Base-by-base conservation (phyloP, 345 rosid genomes). In the Turnera subulata region DNA sequence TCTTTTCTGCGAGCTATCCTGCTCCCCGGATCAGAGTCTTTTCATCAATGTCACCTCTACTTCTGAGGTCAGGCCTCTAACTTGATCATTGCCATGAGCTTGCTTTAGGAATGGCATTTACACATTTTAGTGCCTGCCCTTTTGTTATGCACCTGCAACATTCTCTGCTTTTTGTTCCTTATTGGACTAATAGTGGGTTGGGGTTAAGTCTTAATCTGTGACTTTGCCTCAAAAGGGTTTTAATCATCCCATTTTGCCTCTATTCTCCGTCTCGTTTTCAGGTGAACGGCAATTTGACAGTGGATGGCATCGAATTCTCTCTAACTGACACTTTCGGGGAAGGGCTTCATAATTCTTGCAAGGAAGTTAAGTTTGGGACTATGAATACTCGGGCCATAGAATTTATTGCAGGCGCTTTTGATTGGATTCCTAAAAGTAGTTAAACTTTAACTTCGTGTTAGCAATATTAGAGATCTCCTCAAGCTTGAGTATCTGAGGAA, bases 21-120 rank as follows among this genome's bases (percentile, higher is more conserved):
- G 70, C 48, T 66, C 70, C 11, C 54, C 64, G 4, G 45, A 66
- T 58, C 70, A 66, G 51, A 66, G 70, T 37, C 59, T 66, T 37
- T 66, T 66, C 70, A 66, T 66, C 64, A 66, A 66, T 24, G 70
- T 66, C 39, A 58, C 70, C n/a, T 58, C 64, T 35, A 66, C 48
- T 23, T n/a, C 59, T 17, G 54, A 58, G 70, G 70, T 66, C 47
- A 52, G 64, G 35, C 35, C 35, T 29, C 8, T n/a, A n/a, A n/a
- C n/a, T 8, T 29, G 35, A 3, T 8, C 4, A 8, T 29, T 8
- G 35, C 35, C 35, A 29, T 29, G 35, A 29, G 35, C 35, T 29
- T 29, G 35, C 35, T 29, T 29, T 8, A 29, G 4, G 8, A 29
- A 4, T 29, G 35, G 8, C 35, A 19, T 6, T 6, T 61, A 40